A percentile compares a stretch with the other conserved stretches of the same genome.
Conservation (phyloP, 192 early-diverging fungal species). For the Coemansia nantahalensis region DNA sequence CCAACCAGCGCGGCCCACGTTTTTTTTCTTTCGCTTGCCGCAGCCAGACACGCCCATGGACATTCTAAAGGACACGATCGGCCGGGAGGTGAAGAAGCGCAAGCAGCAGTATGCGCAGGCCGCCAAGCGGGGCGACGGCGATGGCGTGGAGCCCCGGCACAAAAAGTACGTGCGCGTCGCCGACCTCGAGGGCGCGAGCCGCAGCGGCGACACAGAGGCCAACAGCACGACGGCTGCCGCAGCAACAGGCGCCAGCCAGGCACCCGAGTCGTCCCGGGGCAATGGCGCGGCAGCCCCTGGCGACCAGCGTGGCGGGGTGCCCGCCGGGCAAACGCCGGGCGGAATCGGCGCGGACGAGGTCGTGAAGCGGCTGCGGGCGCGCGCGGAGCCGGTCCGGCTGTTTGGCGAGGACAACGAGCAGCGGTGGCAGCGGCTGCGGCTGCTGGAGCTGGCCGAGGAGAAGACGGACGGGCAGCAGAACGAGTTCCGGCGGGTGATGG, state of each 20-base stretch:
- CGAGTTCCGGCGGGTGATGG: conserved; percentile 83
- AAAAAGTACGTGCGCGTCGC: conserved; percentile 85
- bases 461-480: conserved; percentile 82
- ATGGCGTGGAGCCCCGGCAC: conserved; percentile 6
- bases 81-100: conserved; percentile 64
- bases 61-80: conserved; percentile 65
- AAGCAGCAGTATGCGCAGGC: conserved; percentile 52
- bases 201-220: conserved; percentile 53
- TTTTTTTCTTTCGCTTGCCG: no score
- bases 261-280: no score
- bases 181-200: conserved; percentile 68
- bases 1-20: no score
- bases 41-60: conserved; percentile 56
- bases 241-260: conserved; percentile 1
- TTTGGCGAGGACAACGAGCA: conserved; percentile 87
- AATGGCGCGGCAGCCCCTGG: neutral
- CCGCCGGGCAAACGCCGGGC: neutral
- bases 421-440: conserved; percentile 76
- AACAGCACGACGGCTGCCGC: conserved; percentile 43
- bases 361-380: conserved; percentile 75
- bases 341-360: conserved; percentile 71
- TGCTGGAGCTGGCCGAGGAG: conserved; percentile 81
- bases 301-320: neutral
- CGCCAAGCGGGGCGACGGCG: conserved; percentile 22
- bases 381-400: conserved; percentile 84